A percentile compares a stretch with the other conserved stretches of the same genome.
Evolutionary conservation across 257 asterid genomes (phyloP).

Genomic region (Nicotiana obtusifolia): DNA sequence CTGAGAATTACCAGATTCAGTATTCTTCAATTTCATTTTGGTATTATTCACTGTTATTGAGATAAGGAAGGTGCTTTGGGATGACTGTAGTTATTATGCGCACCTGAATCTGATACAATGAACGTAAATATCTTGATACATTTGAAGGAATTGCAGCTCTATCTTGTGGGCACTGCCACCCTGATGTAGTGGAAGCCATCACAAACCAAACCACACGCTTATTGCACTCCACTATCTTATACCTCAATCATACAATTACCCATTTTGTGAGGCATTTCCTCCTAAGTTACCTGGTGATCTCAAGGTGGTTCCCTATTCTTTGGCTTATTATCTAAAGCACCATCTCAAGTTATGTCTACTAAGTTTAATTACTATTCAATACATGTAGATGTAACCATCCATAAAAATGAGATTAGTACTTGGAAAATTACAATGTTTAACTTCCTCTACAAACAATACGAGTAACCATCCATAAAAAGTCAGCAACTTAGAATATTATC

Average conservation of each 20-base stretch:
- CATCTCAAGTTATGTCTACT: neutral
- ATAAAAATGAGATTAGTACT: no score
- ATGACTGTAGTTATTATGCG: no score
- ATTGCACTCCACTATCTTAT: constrained; percentile 81
- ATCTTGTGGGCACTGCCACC: constrained; percentile 18
- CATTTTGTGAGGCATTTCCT: constrained; percentile 84
- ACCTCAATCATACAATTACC: constrained; percentile 66
- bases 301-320: constrained; percentile 40
- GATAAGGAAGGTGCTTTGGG: no score
- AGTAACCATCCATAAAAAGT: neutral
- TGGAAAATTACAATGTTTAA: no score
- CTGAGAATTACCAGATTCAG: no score
- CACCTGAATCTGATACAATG: constrained; percentile 7
- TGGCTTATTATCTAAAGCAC: neutral
- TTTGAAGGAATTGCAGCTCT: constrained; percentile 96
- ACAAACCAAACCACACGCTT: constrained; percentile 61
- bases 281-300: constrained; percentile 76
- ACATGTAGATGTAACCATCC: no score
- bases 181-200: constrained; percentile 67
- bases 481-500: no score
- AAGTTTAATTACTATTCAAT: neutral
- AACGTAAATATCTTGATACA: constrained; percentile 76
- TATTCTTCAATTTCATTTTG: no score
- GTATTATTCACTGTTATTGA: no score
- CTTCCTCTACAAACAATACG: neutral